Base-by-base conservation (phyloP, 2,329 filamentous ascomycete genomes). In the Colletotrichum sojae region DNA sequence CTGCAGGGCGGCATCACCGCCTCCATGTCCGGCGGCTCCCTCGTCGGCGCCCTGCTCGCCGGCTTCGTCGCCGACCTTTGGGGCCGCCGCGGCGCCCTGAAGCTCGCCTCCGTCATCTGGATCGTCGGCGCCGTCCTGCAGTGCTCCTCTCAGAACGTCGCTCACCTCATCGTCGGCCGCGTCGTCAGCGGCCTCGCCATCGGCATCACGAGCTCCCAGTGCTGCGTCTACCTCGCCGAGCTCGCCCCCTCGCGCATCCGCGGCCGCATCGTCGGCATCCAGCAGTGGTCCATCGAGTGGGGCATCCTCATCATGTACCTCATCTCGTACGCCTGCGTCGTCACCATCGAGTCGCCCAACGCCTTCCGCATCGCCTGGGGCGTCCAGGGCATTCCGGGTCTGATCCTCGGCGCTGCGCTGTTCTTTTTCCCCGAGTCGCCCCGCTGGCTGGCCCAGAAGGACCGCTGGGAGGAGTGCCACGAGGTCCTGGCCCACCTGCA, bases 281-380 rank as follows among this genome's bases (percentile, higher is more conserved):
- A 94, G 77, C 92, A 94, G 77, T 91, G 91, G 83, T 90, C 91
- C 27, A 94, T 94, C 70, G 92, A 92, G 72, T 92, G 79, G 78
- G 79, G 79, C 71, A 91, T 91, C 72, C 76, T 91, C 67, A 90
- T 91, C 79, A 91, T 92, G 89, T 92, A 91, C 82, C 90, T 89
- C 76, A 87, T 92, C 77, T 86, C 86, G 22, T 87, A 90, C 74
- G 92, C 90, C 22, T 89, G 87, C 77, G 89, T 86, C 63, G 89
- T 85, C 76, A 61, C 63, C 51, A 87, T 93, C 70, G 75, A 88
- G 12, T 77, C 85, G 1, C 82, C 86, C 2, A 86, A 90, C 2
- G 88, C 90, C 12, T 92, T 89, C 89, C 90, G 86, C 61, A 79
- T 90, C 12, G 76, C 74, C 5, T 73, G 66, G 56, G 67, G 73